A percentile compares a stretch with the other conserved stretches of the same genome.
Conservation (phyloP, 208 protist species). For the Naegleria fowleri region DNA sequence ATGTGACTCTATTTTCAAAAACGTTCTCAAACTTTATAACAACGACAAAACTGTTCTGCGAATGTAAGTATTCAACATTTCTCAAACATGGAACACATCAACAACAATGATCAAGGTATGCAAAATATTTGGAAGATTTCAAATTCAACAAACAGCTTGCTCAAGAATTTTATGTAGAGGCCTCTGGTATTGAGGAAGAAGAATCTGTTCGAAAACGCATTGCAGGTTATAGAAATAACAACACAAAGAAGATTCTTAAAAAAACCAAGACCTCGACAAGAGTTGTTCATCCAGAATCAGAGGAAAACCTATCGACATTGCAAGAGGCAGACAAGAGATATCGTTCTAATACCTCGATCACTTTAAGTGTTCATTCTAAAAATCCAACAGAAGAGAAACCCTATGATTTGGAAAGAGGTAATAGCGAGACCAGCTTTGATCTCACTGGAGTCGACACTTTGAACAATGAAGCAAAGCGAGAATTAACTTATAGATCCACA, state of each 20-base stretch:
- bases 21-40: background rate
- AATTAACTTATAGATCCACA: background rate
- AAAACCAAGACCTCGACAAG: too few species aligned
- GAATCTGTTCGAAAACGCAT: background rate
- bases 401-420: background rate
- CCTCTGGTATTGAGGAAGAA: background rate
- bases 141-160: background rate
- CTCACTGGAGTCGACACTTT: background rate
- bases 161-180: background rate
- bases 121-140: background rate
- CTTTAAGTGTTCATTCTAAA: background rate
- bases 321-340: too few species aligned
- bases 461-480: background rate
- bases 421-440: background rate
- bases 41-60: background rate
- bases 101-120: background rate
- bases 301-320: too few species aligned
- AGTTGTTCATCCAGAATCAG: too few species aligned
- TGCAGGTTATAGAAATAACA: background rate
- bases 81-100: too few species aligned
- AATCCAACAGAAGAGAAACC: background rate
- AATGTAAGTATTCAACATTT: background rate
- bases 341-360: too few species aligned
- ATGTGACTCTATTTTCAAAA: background rate
- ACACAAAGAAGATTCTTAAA: background rate